Base-by-base conservation (phyloP, 2,329 filamentous ascomycete species). In the Stromatinia cepivora region DNA sequence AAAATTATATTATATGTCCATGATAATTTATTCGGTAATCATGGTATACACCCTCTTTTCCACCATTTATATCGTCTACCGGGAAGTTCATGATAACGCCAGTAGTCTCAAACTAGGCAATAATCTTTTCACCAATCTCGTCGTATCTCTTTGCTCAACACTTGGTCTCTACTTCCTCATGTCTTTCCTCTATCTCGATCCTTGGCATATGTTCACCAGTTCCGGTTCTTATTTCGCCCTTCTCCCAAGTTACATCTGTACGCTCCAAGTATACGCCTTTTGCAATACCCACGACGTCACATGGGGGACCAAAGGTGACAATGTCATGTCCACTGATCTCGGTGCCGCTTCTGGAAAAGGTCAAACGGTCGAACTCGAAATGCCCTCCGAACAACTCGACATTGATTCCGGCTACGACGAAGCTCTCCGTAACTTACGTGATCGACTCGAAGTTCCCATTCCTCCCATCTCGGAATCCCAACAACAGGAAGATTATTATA, bases 271-370 rank as follows among this genome's bases (percentile, higher is more conserved):
- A 28, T 99, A 99, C 81, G 95, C 95, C 56, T 99, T 99, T 81
- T 98, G 95, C 84, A 99, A 99, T 82, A 97, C 94, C 0, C 95
- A 99, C 86, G 95, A 99, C 79, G 93, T 99, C 28, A 97, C 94
- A 0, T 99, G 95, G 95, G 95, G 95, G 57, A 99, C 95, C 58
- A 99, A 99, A 82, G 95, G 95, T 69, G 95, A 99, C 85, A 99
- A 99, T 80, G 89, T 97, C 48, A 90, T 95, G 76, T 90, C 92
- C 80, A 97, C 92, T 10, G 96, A 99, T 78, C 88, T 99, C 0
- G 95, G 95, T 69, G 89, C 92, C 8, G 95, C 96, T 17, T 88
- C 92, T 9, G 89, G 89, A 63, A 87, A 87, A 58, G 84, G 84
- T 61, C 86, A 90, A 70, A 92, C 90, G 31, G 95, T 99, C 76